A percentile compares a stretch with the other conserved stretches of the same genome.
These are phyloP conservation scores for Yamadazyma membranifaciens DNA, from an alignment of 1,139 yeast genomes.

Conservation along the genomic window DNA sequence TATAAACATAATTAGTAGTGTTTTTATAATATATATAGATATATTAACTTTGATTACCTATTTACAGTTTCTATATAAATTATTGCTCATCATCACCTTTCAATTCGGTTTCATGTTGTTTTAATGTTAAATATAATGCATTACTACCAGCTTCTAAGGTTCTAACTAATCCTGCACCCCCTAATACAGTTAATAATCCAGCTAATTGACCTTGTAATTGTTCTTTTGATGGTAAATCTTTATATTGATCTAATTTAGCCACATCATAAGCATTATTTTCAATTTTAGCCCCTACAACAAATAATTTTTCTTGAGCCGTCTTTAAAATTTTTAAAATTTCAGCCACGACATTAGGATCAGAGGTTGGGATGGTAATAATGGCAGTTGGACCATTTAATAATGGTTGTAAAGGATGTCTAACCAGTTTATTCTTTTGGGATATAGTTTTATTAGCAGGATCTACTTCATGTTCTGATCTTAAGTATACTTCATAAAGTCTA, in stretches of 20 bases:
- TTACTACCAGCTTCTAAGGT: slow-evolving; percentile 72
- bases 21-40: not conserved
- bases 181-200: slow-evolving; percentile 77
- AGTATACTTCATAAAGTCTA: slow-evolving; percentile 68
- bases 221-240: slow-evolving; percentile 68
- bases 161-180: slow-evolving; percentile 87
- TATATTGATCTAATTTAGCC: slow-evolving; percentile 58
- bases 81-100: slow-evolving; percentile 2
- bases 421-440: slow-evolving; percentile 39
- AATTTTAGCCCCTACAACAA: slow-evolving; percentile 81
- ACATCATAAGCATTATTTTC: slow-evolving; percentile 58
- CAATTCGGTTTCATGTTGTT: slow-evolving; percentile 33
- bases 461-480: slow-evolving; percentile 62
- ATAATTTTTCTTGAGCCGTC: slow-evolving; percentile 66
- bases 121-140: slow-evolving; percentile 71
- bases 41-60: not conserved
- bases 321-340: slow-evolving; percentile 61
- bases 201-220: slow-evolving; percentile 79
- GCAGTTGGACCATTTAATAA: slow-evolving; percentile 86
- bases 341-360: slow-evolving; percentile 69
- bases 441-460: slow-evolving; percentile 77
- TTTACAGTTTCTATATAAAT: slow-evolving; percentile 1
- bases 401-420: slow-evolving; percentile 63
- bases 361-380: slow-evolving; percentile 62
- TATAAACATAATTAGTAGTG: too few relatives aligned